Evolutionary conservation across 2,329 filamentous ascomycete species (phyloP), one percentile per base, ranked within the genome.

Genomic region (Neofusicoccum kwambonambiense): DNA sequence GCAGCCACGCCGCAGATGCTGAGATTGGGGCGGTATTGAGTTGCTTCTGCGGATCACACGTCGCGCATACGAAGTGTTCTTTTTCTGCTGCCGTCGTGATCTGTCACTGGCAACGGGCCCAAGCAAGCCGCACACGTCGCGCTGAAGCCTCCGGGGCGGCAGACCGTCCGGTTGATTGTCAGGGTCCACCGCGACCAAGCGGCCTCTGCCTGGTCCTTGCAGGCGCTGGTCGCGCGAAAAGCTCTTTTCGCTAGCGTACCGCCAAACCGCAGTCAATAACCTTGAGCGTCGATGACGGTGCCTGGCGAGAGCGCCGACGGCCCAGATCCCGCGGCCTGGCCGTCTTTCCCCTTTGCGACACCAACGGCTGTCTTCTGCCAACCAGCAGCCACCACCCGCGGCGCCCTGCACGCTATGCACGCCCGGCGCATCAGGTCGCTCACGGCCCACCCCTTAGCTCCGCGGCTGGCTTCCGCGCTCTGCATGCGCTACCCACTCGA

Each of bases 11-110:
- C 31, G 50, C 50, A 57, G 22, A n/a, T n/a, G 19, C n/a, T 22
- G 56, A 47, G 17, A 60, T 60, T 57, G 54, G 22, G 37, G 11
- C n/a, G 12, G n/a, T 57, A 44, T 58, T 58, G 54, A 58, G 12
- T 31, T 56, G 51, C 51, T 41, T 34, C 49, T 34, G 22, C 27
- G 27, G 4, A 31, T 27, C 49, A 50, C 45, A 19, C 45, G 45
- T 50, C 45, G 22, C 49, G 9, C 50, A 39, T n/a, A 13, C 31
- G 54, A 44, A 12, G 4, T 8, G 15, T 11, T 39, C 37, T 57
- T 58, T 34, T 45, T n/a, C 39, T 45, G 39, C 39, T 15, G n/a
- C 35, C 37, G 52, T 22, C 52, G 22, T 54, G 50, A 27, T n/a
- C 37, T 13, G 34, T 37, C 50, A n/a, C 47, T 13, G 7, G 12